Evolutionary conservation across 345 rosid genomes (phyloP), one percentile per base, ranked within the genome.

Genomic region (Dovyalis caffra): DNA sequence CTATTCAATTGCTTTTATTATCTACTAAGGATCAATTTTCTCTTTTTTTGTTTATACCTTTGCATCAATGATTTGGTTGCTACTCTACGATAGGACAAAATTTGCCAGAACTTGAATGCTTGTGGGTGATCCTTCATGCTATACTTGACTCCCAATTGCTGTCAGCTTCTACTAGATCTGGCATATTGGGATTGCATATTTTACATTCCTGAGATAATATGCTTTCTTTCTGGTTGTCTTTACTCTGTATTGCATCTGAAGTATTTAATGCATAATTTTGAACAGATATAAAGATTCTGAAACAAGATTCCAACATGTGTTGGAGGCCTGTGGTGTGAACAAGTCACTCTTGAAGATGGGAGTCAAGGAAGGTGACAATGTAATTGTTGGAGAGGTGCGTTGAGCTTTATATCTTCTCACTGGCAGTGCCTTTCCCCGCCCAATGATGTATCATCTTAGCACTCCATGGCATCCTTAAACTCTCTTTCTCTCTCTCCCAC

Each of bases 321-420:
- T 95, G 82, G 98, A 88, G 76, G 98, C 99, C 77, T 91, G 94
- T 79, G 98, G 99, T 40, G 97, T 91, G 76, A 76, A 87, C 77
- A 90, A 86, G 77, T 81, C 92, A 6, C 87, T 95, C 68, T 72
- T 74, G 86, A 95, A 88, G 83, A 87, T 88, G 56, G 98, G 99
- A 0, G 94, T 92, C 63, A 88, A 91, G 85, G 98, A 93, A 87
- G 99, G 99, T 35, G 97, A 93, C 86, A 91, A 89, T 0, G 98
- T 95, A 69, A 83, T 88, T 31, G 85, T 93, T 45, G 98, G 98
- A 85, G 97, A 91, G 92, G 99, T 95, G 31, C 78, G 90, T 80
- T 29, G 31, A 29, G 23, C 56, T 20, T 47, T 69, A 47, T 56
- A 63, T 40, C 25, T 57, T 67, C 64, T 37, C 35, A 34, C n/a